Evolutionary conservation across 441 rosid species (phyloP).

Genomic region (Brassica hybrid): DNA sequence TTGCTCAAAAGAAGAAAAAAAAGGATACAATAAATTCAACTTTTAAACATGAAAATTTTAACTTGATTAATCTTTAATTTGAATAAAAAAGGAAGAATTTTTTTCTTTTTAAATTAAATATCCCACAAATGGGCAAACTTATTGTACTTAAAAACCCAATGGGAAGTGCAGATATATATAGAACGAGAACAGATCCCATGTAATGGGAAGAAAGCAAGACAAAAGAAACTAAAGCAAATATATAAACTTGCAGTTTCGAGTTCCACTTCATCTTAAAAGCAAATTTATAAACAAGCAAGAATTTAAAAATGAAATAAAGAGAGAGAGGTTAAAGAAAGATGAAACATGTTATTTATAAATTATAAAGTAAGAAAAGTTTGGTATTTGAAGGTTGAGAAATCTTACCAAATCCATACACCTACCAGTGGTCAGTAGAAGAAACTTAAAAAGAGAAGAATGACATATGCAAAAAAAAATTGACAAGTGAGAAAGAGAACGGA

Average conservation of each 20-base stretch:
- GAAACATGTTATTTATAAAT: conserved; percentile 23
- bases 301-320: conserved; percentile 20
- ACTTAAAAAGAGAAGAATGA: not conserved
- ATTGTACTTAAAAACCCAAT: conserved; percentile 27
- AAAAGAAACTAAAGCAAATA: not conserved
- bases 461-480: not conserved
- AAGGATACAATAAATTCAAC: not conserved
- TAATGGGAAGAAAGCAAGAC: conserved; percentile 35
- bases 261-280: conserved; percentile 14
- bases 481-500: conserved; percentile 28
- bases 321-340: conserved; percentile 28
- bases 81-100: not conserved
- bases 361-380: conserved; percentile 17
- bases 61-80: conserved; percentile 9
- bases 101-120: not conserved
- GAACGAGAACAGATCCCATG: conserved; percentile 39
- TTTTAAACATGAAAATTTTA: not conserved
- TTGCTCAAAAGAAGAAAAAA: not conserved
- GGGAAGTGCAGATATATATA: conserved; percentile 21
- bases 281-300: conserved; percentile 6
- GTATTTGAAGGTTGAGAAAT: conserved; percentile 32
- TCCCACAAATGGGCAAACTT: conserved; percentile 13
- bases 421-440: not conserved
- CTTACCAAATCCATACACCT: conserved; percentile 30
- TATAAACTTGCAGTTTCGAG: conserved; percentile 29